Evolutionary conservation across 208 protist species (phyloP).

Genomic region (Tritrichomonas musculus): DNA sequence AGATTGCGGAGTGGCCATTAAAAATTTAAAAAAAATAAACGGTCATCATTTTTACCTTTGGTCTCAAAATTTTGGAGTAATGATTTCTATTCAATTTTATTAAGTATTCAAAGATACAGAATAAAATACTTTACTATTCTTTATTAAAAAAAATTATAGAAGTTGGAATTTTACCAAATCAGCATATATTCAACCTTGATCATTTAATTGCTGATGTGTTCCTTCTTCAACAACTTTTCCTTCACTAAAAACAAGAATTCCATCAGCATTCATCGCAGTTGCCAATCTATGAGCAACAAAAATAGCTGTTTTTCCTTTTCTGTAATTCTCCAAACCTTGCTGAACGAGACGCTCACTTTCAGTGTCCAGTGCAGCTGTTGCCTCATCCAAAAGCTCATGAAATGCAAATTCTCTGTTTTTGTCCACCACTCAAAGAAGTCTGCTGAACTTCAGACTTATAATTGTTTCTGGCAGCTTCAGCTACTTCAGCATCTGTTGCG

Average conservation of each 20-base stretch:
- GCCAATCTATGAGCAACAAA: conserved; percentile 2
- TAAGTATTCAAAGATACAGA: no score
- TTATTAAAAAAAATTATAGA: no score
- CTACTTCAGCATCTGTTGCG: not conserved
- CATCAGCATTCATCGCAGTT: not conserved
- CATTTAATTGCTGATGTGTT: not conserved
- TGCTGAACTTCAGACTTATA: conserved; percentile 37
- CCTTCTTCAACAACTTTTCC: not conserved
- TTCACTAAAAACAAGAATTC: conserved; percentile 3
- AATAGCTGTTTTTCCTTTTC: conserved; percentile 15
- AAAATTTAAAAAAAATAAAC: no score
- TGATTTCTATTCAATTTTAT: no score
- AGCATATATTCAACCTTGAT: not conserved
- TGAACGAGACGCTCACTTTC: not conserved
- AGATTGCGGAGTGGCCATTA: no score
- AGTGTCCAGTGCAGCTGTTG: conserved; percentile 7
- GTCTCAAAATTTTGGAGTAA: no score
- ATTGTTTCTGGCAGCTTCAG: conserved; percentile 21
- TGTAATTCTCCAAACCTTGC: not conserved
- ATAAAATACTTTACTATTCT: no score
- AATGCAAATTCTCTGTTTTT: conserved; percentile 35
- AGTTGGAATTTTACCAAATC: not conserved
- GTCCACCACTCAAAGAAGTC: not conserved
- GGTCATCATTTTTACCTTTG: no score
- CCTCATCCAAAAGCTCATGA: conserved; percentile 27